Evolutionary conservation across 1,284 basidiomycete genomes (phyloP).

Genomic region (Malassezia japonica): DNA sequence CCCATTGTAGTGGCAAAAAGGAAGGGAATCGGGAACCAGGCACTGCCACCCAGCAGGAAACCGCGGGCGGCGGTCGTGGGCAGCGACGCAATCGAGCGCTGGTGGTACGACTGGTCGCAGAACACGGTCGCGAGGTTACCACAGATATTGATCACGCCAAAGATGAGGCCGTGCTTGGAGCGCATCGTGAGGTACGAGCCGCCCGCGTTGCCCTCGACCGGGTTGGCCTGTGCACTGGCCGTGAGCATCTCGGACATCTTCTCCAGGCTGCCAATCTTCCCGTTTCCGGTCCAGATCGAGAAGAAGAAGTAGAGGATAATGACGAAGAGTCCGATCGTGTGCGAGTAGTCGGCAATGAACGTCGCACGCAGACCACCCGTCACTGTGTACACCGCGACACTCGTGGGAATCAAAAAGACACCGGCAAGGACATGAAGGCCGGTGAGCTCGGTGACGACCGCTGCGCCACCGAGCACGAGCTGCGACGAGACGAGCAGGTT

Average conservation of each 20-base stretch:
- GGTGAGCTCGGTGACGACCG: conserved; percentile 54
- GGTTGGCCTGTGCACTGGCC: conserved; percentile 48
- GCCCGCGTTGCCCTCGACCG: conserved; percentile 7
- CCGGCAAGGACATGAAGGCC: conserved; percentile 34
- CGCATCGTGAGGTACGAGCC: conserved; percentile 63
- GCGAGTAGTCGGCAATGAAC: conserved; percentile 42
- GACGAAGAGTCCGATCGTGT: conserved; percentile 37
- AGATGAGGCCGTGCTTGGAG: conserved; percentile 69
- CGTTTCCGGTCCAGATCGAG: conserved; percentile 61
- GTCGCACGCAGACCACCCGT: conserved; percentile 44
- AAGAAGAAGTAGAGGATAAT: conserved; percentile 54
- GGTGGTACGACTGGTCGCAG: conserved; percentile 58
- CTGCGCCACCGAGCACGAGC: conserved; percentile 41
- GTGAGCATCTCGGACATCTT: conserved; percentile 53
- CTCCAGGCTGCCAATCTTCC: conserved; percentile 29
- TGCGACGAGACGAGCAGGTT: conserved; percentile 51
- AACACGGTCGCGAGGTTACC: conserved; percentile 54
- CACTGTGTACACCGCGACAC: conserved; percentile 37
- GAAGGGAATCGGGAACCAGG: conserved; percentile 60
- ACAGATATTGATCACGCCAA: conserved; percentile 71
- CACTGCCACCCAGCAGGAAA: conserved; percentile 71
- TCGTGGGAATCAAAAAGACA: conserved; percentile 38
- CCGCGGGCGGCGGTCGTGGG: conserved; percentile 76
- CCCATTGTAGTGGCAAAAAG: conserved; percentile 57
- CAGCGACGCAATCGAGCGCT: conserved; percentile 74